A percentile compares a stretch with the other conserved stretches of the same genome.
Conservation (phyloP, 1,284 basidiomycete genomes). For the Testicularia cyperi region DNA sequence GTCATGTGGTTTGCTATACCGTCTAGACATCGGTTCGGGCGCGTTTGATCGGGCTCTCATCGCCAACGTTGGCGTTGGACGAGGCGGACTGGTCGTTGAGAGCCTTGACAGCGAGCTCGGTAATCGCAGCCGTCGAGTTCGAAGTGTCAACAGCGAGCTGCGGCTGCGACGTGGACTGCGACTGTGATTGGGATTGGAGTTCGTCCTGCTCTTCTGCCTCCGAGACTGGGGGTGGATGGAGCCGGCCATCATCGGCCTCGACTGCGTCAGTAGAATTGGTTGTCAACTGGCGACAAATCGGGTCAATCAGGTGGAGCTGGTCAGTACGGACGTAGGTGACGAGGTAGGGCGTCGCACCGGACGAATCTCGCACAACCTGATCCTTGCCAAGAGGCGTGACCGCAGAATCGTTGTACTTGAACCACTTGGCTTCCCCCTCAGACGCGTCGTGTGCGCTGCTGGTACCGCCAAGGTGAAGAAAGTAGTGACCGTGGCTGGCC, state of each 20-base stretch:
- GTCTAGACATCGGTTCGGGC: slow-evolving; percentile 26
- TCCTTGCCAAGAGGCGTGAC: slow-evolving; percentile 23
- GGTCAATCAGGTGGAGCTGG: slow-evolving; percentile 22
- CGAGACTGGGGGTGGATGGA: no score
- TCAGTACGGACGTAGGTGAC: slow-evolving; percentile 54
- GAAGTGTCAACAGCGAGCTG: slow-evolving; percentile 1
- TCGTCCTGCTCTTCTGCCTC: slow-evolving; percentile 11
- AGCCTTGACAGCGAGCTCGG: not conserved
- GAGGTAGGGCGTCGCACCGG: slow-evolving; percentile 56
- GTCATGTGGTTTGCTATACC: no score
- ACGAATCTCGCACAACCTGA: slow-evolving; percentile 50
- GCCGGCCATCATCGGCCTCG: no score
- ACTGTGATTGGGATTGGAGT: not conserved
- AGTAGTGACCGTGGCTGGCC: slow-evolving; percentile 58
- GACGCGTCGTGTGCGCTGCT: no score
- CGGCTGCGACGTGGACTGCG: slow-evolving; percentile 1
- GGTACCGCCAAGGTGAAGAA: slow-evolving; percentile 44
- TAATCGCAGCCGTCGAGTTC: not conserved
- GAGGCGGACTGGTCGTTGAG: not conserved
- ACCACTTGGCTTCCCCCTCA: slow-evolving; percentile 39
- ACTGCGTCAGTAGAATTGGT: no score
- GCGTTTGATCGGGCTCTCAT: slow-evolving; percentile 27
- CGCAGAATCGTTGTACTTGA: slow-evolving; percentile 53
- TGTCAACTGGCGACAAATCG: slow-evolving; percentile 22
- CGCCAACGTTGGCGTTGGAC: slow-evolving; percentile 2